phyloP scores from a whole-genome alignment of 352 stramenopile species.

The Globisporangium orthogonon region DNA sequence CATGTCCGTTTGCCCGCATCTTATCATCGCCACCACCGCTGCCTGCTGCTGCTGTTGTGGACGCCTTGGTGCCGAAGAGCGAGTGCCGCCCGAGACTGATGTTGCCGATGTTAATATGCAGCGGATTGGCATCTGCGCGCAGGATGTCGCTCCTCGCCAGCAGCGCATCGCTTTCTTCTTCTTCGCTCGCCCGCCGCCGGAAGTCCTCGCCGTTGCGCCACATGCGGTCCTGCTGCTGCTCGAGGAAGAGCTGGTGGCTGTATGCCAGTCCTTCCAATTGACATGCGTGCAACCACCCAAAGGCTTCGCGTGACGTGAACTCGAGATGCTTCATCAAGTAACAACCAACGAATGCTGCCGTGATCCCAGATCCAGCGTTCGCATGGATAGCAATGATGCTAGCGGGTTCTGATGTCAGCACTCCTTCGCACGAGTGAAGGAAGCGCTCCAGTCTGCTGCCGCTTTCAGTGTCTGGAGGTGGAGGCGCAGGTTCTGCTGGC shows the following conservation, averaged over 20 bases:
- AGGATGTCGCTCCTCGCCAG: not conserved
- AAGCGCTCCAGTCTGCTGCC: constrained; percentile 80
- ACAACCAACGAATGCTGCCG: constrained; percentile 93
- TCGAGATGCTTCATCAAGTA: constrained; percentile 98
- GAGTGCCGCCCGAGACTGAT: constrained; percentile 51
- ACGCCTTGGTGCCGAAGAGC: constrained; percentile 37
- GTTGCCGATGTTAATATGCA: constrained; percentile 57
- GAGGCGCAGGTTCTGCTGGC: constrained; percentile 48
- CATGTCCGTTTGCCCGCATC: not conserved
- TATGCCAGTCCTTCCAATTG: constrained; percentile 80
- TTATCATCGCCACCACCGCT: not conserved
- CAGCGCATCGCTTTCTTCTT: not conserved
- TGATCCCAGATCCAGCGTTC: constrained; percentile 67
- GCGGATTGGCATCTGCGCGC: not conserved
- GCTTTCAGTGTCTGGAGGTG: constrained; percentile 39
- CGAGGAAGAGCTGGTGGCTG: constrained; percentile 87
- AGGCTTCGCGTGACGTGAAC: constrained; percentile 92
- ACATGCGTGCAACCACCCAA: constrained; percentile 95
- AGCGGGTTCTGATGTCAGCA: constrained; percentile 1
- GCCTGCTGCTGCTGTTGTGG: constrained; percentile 8
- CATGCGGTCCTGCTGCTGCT: constrained; percentile 84
- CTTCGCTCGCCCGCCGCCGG: constrained; percentile 16
- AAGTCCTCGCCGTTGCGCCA: constrained; percentile 41
- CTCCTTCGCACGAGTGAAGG: constrained; percentile 83
- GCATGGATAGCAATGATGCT: constrained; percentile 67